Evolutionary conservation across 768 basidiomycete genomes (phyloP).

Genomic region (Mycena belliarum): DNA sequence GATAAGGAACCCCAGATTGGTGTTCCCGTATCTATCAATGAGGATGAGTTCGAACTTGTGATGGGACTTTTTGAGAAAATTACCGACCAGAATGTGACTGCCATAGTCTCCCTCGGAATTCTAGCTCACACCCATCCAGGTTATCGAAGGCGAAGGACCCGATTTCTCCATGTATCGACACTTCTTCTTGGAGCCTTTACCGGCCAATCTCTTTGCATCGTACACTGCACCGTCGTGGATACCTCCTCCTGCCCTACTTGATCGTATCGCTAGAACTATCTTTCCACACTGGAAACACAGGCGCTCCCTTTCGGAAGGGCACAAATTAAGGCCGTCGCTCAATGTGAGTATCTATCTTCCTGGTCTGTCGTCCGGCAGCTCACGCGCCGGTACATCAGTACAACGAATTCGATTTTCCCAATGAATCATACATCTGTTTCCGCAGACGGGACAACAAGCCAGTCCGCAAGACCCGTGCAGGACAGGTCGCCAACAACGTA

Average conservation of each 20-base stretch:
- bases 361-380: background rate
- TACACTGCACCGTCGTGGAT: constrained; percentile 70
- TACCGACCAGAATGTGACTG: constrained; percentile 82
- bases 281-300: constrained; percentile 93
- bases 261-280: constrained; percentile 68
- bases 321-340: constrained; percentile 81
- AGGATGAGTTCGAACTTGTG: constrained; percentile 93
- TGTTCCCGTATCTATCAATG: constrained; percentile 68
- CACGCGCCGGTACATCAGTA: constrained; percentile 44
- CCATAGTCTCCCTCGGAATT: constrained; percentile 63
- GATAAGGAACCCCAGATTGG: constrained; percentile 79
- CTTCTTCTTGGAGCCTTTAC: constrained; percentile 58
- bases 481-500: constrained; percentile 73
- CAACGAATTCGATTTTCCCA: constrained; percentile 87
- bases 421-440: constrained; percentile 97
- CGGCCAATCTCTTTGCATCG: constrained; percentile 65
- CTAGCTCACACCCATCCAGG: constrained; percentile 33
- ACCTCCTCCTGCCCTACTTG: constrained; percentile 60
- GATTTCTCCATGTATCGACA: constrained; percentile 72
- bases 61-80: constrained; percentile 94
- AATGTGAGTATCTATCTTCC: constrained; percentile 59
- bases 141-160: constrained; percentile 69
- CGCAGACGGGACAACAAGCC: constrained; percentile 92
- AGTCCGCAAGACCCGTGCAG: constrained; percentile 90
- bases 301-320: constrained; percentile 76